Evolutionary conservation across 1,284 basidiomycete species (phyloP), one percentile per base, ranked within the genome.

Genomic region (Fomitopsis palustris): DNA sequence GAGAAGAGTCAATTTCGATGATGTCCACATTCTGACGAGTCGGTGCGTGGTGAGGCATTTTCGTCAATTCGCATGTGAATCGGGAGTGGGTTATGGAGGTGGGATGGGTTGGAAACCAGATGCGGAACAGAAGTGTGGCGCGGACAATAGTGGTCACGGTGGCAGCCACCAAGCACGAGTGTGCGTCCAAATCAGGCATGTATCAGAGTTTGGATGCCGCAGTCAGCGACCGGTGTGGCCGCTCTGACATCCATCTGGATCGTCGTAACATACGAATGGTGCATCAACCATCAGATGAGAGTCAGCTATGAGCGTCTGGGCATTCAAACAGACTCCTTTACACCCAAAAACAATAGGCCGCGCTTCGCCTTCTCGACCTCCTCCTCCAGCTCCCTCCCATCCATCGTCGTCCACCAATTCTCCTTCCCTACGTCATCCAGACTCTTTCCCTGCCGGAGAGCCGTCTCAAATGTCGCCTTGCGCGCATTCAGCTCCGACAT

Each of bases 301-400:
- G 23, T 9, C 45, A 12, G 16, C 29, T 16, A 42, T 41, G 16
- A 37, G 8, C 35, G 41, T 37, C 35, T 41, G 16, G 16, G 8
- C 35, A 49, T 37, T 43, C 25, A 59, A 17, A 54, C 10, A 33
- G 38, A 16, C 33, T 52, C 60, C 59, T 92, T 93, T 60, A 95
- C 80, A 42, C 89, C 87, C 60, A 95, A 79, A 72, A 96, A 96
- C 66, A 92, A 75, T 73, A 96, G 73, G 0, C 95, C 95, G 61
- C 87, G 80, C 74, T 88, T 87, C 49, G 92, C 86, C 65, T 85
- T 78, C 71, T 88, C 90, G 1, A 91, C 91, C 35, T 83, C 87
- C 68, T 86, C 86, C 73, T 94, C 91, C 54, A 96, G 74, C 58
- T 83, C 83, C 59, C 94, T 77, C 55, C 83, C 92, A 68, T 97